Evolutionary conservation across 2,329 filamentous ascomycete genomes (phyloP).

Genomic region (Claviceps pusilla): DNA sequence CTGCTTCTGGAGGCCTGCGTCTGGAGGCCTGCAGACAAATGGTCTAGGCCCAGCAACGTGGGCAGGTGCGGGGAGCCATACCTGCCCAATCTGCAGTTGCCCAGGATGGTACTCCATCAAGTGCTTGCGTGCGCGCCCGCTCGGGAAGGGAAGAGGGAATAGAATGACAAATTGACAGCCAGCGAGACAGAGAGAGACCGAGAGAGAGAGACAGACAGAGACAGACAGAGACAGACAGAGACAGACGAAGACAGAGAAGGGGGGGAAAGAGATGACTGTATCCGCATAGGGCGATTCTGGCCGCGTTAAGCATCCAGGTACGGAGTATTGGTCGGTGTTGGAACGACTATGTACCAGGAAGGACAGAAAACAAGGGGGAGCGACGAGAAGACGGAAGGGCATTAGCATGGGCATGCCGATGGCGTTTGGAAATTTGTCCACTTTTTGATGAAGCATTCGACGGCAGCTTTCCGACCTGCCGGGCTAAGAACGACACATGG

Average conservation of each 20-base stretch:
- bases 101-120: background rate
- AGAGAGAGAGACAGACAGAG: background rate
- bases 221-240: background rate
- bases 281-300: background rate
- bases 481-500: background rate
- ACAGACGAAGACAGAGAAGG: background rate
- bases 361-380: background rate
- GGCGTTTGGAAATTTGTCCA: background rate
- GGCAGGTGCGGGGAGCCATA: slow-evolving; percentile 2
- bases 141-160: background rate
- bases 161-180: background rate
- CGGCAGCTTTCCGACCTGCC: background rate
- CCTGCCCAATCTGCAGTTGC: slow-evolving; percentile 1
- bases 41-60: background rate
- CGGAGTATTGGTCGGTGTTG: slow-evolving; percentile 1
- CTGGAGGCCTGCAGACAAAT: background rate
- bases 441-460: background rate
- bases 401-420: slow-evolving; percentile 1
- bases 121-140: background rate
- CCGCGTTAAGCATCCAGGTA: background rate
- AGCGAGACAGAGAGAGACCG: background rate
- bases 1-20: background rate
- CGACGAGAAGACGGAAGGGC: background rate
- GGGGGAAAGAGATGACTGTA: background rate
- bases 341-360: background rate